phyloP scores from a whole-genome alignment of 2,329 filamentous ascomycete genomes.

The Nannizzia gypsea region DNA sequence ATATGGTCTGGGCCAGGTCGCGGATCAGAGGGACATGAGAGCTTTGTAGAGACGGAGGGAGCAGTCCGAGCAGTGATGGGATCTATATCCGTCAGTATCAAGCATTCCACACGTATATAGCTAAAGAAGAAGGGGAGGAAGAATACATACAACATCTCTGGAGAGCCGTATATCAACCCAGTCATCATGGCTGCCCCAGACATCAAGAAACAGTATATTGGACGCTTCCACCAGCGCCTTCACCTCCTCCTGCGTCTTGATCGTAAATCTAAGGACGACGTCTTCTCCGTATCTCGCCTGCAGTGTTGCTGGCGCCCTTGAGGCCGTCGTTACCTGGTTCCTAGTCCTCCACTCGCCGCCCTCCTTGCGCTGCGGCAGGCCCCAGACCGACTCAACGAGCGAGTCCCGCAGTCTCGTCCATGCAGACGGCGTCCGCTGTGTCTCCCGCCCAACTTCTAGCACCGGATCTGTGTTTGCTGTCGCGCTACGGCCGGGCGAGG shows the following conservation, averaged over 20 bases:
- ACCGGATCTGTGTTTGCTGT: conserved; percentile 21
- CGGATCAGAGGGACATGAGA: conserved; percentile 66
- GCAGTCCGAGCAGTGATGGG: conserved; percentile 61
- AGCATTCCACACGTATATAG: conserved; percentile 2
- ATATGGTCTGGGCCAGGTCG: conserved; percentile 65
- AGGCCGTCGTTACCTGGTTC: conserved; percentile 16
- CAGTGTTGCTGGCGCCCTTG: conserved; percentile 27
- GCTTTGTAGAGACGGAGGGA: conserved; percentile 61
- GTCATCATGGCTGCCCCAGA: conserved; percentile 73
- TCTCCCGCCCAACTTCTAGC: conserved; percentile 20
- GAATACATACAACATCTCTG: conserved; percentile 53
- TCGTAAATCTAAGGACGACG: conserved; percentile 75
- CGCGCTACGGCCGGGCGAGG: conserved; percentile 17
- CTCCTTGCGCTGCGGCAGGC: conserved; percentile 18
- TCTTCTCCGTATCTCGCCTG: conserved; percentile 57
- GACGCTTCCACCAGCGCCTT: conserved; percentile 59
- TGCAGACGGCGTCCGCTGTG: conserved; percentile 20
- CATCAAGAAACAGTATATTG: conserved; percentile 67
- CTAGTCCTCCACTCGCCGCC: conserved; percentile 7
- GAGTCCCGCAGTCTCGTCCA: conserved; percentile 33
- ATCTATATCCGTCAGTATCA: conserved; percentile 32
- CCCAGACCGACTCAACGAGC: conserved; percentile 35
- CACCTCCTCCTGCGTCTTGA: conserved; percentile 58
- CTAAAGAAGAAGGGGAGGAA: background rate
- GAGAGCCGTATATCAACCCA: conserved; percentile 77